Base-by-base conservation (phyloP, 1,139 yeast genomes). In the Pichia sp. region DNA sequence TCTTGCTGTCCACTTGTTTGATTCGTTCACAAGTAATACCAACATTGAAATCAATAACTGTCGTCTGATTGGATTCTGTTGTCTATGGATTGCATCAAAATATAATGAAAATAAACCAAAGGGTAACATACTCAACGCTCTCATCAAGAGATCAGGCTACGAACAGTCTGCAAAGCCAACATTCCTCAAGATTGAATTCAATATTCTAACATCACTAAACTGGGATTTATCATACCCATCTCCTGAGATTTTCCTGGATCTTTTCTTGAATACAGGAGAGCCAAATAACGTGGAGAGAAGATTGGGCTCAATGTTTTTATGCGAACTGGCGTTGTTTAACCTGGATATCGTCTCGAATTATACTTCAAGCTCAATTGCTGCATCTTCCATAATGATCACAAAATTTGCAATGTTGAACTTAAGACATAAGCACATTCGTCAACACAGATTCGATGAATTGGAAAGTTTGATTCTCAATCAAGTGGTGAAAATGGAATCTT, bases 11-110 rank as follows among this genome's bases (percentile, higher is more conserved):
- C 69, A 69, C 45, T 53, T 73, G 38, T 64, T 73, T 46, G 80
- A 74, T 54, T 57, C 73, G 37, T 74, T 72, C 53, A 67, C 75
- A 39, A 60, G 69, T 17, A 64, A 69, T 6, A 55, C 70, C 40
- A 64, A 68, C 32, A 75, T 74, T 38, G 67, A 68, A 52, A 68
- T 69, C 42, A 67, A 66, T 45, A 79, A 76, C 52, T 79, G 74
- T 54, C 85, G 80, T 52, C 61, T 81, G 43, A 62, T 80, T 42
- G 88, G 87, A 3, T 65, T 81, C 42, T 75, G 86, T 20, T 71
- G 84, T 44, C 62, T 82, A 34, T 82, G 91, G 93, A 70, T 80
- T 35, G 71, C 83, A 29, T 74, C 86, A 45, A 82, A 82, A 59
- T 78, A 73, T 55, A 66, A 74, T 57, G 91, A 81, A 53, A 66